Evolutionary conservation across 371 early-diverging fungal genomes (phyloP), one percentile per base, ranked within the genome.

Genomic region (Gilbertella persicaria): DNA sequence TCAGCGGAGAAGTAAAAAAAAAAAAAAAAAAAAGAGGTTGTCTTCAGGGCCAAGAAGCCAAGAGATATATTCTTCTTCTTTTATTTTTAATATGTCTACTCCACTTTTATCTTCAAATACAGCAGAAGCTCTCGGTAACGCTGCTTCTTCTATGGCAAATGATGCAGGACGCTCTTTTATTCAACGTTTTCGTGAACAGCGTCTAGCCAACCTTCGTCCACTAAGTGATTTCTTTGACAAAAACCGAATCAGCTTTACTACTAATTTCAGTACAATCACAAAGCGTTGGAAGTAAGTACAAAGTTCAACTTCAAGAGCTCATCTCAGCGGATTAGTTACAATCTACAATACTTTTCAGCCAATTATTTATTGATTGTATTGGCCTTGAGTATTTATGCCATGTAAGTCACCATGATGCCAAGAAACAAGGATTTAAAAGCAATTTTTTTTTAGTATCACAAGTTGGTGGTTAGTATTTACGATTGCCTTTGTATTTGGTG

Each of bases 311-410:
- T 25, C 45, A n/a, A 23, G 20, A 21, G 36, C 24, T 44, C 2
- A 46, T 57, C 14, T 29, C 29, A 40, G 45, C 20, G 26, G 21
- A 10, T n/a, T 62, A 84, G 83, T 61, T 83, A 83, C 49, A 87
- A 86, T 58, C 56, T 86, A 40, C 70, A 67, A 42, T 79, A 86
- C 42, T 86, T 81, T 60, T 84, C 82, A 45, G 77, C 80, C 58
- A 87, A 87, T 66, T 87, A 87, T 52, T 64, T 82, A 25, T 28
- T 87, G 49, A 77, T 87, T 38, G 60, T 86, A 47, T 36, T 84
- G 16, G 73, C 65, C 23, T 66, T 87, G 37, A 62, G 80, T 14
- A 70, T 83, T 43, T 87, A 86, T 70, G 78, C 79, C 21, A 45
- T 87, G 87, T 86, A 82, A 62, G 79, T 75, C 23, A 17, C 9